phyloP scores from a whole-genome alignment of 345 rosid species.

The Citropsis articulata region DNA sequence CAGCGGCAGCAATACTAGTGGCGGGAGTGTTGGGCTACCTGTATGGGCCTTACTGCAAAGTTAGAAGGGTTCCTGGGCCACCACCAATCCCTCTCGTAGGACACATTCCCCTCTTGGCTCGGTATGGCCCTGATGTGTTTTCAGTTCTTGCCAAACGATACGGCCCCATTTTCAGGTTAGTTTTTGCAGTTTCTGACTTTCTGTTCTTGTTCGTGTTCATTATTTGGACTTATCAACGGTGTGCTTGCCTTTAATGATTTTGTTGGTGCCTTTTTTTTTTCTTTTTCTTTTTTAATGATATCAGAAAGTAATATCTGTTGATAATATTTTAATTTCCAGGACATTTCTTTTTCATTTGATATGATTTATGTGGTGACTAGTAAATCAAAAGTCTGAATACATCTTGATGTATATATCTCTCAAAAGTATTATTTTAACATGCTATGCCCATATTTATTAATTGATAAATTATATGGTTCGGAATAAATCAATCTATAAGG shows the following conservation, averaged over 20 bases:
- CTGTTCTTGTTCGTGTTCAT: neutral
- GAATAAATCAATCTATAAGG: neutral
- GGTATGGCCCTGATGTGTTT: conserved; percentile 78
- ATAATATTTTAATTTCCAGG: too few species aligned
- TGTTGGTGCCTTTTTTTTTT: neutral
- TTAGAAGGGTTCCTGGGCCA: conserved; percentile 64
- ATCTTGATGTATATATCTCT: too few species aligned
- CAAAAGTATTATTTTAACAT: neutral
- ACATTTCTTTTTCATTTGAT: too few species aligned
- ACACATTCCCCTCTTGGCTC: conserved; percentile 77
- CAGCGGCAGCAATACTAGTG: conserved; percentile 17
- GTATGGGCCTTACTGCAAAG: conserved; percentile 55
- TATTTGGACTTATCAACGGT: neutral
- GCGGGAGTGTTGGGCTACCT: conserved; percentile 42
- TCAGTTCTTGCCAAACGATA: conserved; percentile 71
- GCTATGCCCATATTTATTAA: neutral
- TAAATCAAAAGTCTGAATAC: too few species aligned
- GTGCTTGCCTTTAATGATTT: neutral
- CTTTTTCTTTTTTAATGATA: too few species aligned
- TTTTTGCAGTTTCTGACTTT: neutral
- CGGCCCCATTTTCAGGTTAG: conserved; percentile 89
- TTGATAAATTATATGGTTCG: neutral
- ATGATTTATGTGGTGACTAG: neutral
- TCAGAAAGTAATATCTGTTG: too few species aligned
- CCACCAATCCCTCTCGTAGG: conserved; percentile 54